Conservation (phyloP, 768 basidiomycete species). For the Rhodotorula kratochvilovae region DNA sequence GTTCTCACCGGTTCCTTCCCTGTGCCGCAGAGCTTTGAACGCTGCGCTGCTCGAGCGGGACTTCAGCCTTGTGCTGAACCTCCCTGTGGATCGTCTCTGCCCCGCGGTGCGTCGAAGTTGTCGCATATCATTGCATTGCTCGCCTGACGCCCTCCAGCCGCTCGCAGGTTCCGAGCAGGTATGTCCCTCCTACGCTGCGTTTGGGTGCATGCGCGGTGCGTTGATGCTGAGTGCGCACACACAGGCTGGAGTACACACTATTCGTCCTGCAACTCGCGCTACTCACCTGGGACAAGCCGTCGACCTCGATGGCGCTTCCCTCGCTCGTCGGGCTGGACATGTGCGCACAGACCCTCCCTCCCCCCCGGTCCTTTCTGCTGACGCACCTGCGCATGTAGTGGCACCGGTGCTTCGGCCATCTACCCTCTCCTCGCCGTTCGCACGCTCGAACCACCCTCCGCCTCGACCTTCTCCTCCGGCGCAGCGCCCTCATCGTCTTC, state of each 20-base stretch:
- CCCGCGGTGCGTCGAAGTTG: constrained; percentile 75
- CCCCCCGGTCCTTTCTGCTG: neutral
- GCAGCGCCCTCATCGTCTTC: neutral
- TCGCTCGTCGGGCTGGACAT: constrained; percentile 27
- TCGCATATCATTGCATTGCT: too few species aligned
- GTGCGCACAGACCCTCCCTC: neutral
- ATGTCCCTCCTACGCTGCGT: neutral
- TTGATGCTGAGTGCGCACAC: neutral
- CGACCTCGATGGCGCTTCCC: neutral
- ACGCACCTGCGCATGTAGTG: constrained; percentile 50
- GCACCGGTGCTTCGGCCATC: constrained; percentile 85
- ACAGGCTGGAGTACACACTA: constrained; percentile 29
- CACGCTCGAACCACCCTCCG: constrained; percentile 40
- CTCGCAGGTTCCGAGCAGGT: constrained; percentile 34
- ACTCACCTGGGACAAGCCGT: neutral
- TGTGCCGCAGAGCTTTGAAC: constrained; percentile 61
- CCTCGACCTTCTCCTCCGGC: neutral
- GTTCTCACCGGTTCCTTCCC: too few species aligned
- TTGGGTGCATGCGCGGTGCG: accelerated
- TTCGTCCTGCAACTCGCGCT: constrained; percentile 23
- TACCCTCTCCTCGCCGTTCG: constrained; percentile 73
- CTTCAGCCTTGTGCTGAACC: constrained; percentile 60
- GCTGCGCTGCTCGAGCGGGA: constrained; percentile 72
- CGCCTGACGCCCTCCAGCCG: too few species aligned
- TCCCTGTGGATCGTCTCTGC: constrained; percentile 72